phyloP scores from a whole-genome alignment of 257 asterid species.

The Capsicum baccatum region DNA sequence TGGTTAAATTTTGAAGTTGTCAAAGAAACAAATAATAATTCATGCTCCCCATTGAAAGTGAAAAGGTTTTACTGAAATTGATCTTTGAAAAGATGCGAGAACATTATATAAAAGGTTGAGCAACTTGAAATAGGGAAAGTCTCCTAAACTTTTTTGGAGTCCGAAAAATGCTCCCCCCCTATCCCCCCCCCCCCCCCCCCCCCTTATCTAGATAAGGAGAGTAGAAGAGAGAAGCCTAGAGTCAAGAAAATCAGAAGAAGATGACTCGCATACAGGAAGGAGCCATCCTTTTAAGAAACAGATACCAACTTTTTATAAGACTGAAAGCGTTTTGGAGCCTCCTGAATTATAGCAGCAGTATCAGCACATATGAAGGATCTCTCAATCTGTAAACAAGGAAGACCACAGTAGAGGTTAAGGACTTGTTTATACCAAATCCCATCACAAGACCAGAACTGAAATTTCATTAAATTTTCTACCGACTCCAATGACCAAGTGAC shows the following conservation, averaged over 20 bases:
- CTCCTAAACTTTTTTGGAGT: not conserved
- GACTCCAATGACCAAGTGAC: constrained; percentile 1
- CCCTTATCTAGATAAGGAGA: not conserved
- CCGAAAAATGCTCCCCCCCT: not conserved
- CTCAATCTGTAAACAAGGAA: constrained; percentile 63
- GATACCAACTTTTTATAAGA: constrained; percentile 70
- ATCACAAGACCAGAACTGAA: not conserved
- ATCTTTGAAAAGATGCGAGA: not conserved
- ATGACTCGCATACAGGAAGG: not conserved
- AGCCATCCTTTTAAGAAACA: constrained; percentile 14
- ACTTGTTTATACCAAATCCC: not conserved
- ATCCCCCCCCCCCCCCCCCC: no score
- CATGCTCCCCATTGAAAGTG: not conserved
- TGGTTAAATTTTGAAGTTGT: not conserved
- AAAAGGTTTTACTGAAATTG: constrained; percentile 6
- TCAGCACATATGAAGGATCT: constrained; percentile 86
- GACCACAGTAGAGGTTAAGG: constrained; percentile 4
- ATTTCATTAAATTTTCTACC: constrained; percentile 20
- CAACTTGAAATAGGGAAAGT: not conserved
- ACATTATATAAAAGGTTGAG: not conserved
- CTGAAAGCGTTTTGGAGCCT: constrained; percentile 70
- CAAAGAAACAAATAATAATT: constrained; percentile 12
- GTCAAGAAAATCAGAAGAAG: constrained; percentile 2
- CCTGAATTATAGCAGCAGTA: constrained; percentile 89
- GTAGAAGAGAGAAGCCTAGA: not conserved